Conservation (phyloP, 2,329 filamentous ascomycete species). For the Chrysosporium keratinophilum region DNA sequence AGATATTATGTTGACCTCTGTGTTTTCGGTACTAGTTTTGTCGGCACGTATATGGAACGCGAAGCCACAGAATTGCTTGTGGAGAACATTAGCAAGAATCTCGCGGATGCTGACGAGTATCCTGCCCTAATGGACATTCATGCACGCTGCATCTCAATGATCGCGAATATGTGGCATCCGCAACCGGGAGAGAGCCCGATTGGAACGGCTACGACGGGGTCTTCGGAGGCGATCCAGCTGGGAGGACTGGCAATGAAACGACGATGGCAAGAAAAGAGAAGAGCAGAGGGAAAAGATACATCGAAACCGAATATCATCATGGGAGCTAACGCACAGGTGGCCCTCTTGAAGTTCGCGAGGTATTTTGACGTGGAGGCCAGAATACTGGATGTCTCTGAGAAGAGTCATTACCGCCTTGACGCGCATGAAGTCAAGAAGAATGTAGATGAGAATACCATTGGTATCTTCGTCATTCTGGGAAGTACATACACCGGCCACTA, state of each 20-base stretch:
- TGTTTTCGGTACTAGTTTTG: slow-evolving; percentile 42
- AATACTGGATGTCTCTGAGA: slow-evolving; percentile 52
- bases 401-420: slow-evolving; percentile 53
- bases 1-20: too few relatives aligned
- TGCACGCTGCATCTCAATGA: slow-evolving; percentile 57
- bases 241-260: slow-evolving; percentile 64
- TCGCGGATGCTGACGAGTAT: slow-evolving; percentile 60
- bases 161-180: slow-evolving; percentile 56
- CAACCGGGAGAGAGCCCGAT: slow-evolving; percentile 53
- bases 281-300: slow-evolving; percentile 51
- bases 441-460: slow-evolving; percentile 66
- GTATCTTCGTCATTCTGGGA: slow-evolving; percentile 62
- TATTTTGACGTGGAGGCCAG: slow-evolving; percentile 64
- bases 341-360: slow-evolving; percentile 58
- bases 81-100: slow-evolving; percentile 60
- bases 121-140: slow-evolving; percentile 53
- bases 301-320: slow-evolving; percentile 62
- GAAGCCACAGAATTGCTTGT: slow-evolving; percentile 55
- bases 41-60: slow-evolving; percentile 61
- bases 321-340: slow-evolving; percentile 63
- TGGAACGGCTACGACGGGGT: slow-evolving; percentile 60
- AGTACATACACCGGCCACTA: slow-evolving; percentile 66
- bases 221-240: slow-evolving; percentile 60
- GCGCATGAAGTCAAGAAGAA: slow-evolving; percentile 54
- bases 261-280: slow-evolving; percentile 58